Conservation (phyloP, 1,284 basidiomycete species). For the Ceratobasidium sp. region DNA sequence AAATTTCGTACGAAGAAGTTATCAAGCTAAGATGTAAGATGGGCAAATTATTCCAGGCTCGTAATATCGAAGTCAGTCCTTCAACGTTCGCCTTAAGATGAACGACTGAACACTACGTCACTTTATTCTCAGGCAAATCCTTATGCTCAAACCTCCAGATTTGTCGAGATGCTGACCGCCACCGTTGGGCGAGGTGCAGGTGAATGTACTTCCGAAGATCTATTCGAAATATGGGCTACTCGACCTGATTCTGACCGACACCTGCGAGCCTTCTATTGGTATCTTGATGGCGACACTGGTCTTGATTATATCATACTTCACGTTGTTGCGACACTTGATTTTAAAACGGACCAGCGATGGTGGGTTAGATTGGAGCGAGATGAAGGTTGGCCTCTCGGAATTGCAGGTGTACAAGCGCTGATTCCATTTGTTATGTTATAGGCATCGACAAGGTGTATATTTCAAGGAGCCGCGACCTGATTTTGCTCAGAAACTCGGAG, state of each 20-base stretch:
- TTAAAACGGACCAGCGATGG: not conserved
- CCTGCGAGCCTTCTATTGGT: not conserved
- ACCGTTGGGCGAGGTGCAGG: slow-evolving; percentile 3
- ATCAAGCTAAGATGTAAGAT: not conserved
- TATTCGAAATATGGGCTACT: slow-evolving; percentile 5
- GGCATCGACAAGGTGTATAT: not conserved
- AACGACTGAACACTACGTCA: not conserved
- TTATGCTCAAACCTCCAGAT: not conserved
- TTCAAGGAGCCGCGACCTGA: not conserved
- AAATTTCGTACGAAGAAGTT: not conserved
- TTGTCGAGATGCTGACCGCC: not conserved
- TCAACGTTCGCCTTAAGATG: not conserved
- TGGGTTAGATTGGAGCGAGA: slow-evolving; percentile 6
- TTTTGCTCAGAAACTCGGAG: not conserved
- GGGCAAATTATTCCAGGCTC: too few species aligned
- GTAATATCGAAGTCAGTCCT: not conserved
- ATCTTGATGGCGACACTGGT: not conserved
- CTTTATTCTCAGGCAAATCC: too few species aligned
- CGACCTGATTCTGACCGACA: not conserved
- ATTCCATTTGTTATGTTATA: not conserved
- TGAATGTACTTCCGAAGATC: not conserved
- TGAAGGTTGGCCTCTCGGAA: not conserved
- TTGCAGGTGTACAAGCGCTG: not conserved
- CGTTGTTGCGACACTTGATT: not conserved
- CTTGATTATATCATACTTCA: not conserved